Base-by-base conservation (phyloP, 441 rosid species). In the Euphorbia schlechtendalii region DNA sequence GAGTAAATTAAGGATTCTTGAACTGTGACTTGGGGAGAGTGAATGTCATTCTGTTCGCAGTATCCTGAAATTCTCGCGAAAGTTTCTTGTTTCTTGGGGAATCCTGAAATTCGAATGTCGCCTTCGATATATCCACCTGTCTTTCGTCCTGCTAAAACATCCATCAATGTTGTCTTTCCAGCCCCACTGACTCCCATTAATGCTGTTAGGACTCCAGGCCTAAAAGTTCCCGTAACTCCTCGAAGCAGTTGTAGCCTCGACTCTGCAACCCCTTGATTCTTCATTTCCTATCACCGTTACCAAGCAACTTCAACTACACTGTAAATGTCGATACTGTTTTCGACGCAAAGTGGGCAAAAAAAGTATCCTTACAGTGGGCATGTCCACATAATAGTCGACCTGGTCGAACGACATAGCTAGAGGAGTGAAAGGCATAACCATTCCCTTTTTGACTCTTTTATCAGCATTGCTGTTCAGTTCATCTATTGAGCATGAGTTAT, bases 161-260 rank as follows among this genome's bases (percentile, higher is more conserved):
- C 98, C 98, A 94, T 89, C 73, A 94, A 68, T 12, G 96, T 94
- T 0, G 99, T 94, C 83, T 94, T 94, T 61, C 99, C 96, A 28
- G 99, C 96, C 68, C 99, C 99, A 66, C 98, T 89, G 28, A 91
- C 96, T 65, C 99, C 99, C 96, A 94, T 89, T 24, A 94, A 63
- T 54, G 99, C 99, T 21, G 98, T 91, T 61, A 94, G 80, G 8
- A 91, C 81, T 66, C 96, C 96, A 11, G 98, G 96, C 79, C 96
- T 82, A 77, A 94, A 91, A 62, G 86, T 86, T 3, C 99, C 82
- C 13, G 96, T 91, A 57, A 89, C 90, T 63, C 76, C 86, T 25
- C 77, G 54, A 36, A 94, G 87, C 3, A 91, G 81, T 59, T 85
- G 96, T 8, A 94, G 81, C 74, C 63, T 88, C 72, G 85, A 85